Conservation (phyloP, 192 early-diverging fungal species). For the Umbelopsis sp. region DNA sequence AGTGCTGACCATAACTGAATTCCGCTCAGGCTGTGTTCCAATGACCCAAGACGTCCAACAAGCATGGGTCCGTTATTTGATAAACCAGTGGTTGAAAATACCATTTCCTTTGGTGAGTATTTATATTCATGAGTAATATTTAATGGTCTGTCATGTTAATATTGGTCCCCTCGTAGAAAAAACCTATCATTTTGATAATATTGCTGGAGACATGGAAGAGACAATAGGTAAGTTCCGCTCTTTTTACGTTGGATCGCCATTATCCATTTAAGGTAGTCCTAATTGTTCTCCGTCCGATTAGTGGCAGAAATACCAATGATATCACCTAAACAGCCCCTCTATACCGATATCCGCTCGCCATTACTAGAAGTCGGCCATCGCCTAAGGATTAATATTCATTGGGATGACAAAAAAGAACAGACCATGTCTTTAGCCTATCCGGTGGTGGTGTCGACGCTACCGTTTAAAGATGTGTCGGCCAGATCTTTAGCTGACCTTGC, state of each 20-base stretch:
- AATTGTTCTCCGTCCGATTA: constrained; percentile 4
- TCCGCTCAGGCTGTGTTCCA: constrained; percentile 7
- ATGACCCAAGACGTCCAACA: constrained; percentile 16
- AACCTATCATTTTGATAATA: not conserved
- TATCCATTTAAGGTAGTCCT: not conserved
- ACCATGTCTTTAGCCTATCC: constrained; percentile 14
- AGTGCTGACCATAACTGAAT: no score
- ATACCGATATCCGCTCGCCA: constrained; percentile 5
- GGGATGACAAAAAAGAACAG: constrained; percentile 8
- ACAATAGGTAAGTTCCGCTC: not conserved
- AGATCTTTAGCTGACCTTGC: constrained; percentile 1
- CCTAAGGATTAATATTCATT: constrained; percentile 2
- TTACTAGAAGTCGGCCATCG: constrained; percentile 12
- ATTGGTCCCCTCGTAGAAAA: not conserved
- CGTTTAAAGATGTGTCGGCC: constrained; percentile 7
- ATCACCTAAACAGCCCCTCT: constrained; percentile 5
- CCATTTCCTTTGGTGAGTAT: constrained; percentile 1
- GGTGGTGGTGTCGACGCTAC: not conserved
- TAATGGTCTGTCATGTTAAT: not conserved
- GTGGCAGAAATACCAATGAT: constrained; percentile 14
- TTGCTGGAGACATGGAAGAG: constrained; percentile 10
- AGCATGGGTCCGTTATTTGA: constrained; percentile 6
- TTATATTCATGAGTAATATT: not conserved
- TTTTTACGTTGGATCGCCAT: no score
- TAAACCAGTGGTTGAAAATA: constrained; percentile 14